A percentile compares a stretch with the other conserved stretches of the same genome.
These are phyloP conservation scores for Zygosaccharomyces kombuchaensis DNA, from an alignment of 805 yeast species.

Conservation along the genomic window DNA sequence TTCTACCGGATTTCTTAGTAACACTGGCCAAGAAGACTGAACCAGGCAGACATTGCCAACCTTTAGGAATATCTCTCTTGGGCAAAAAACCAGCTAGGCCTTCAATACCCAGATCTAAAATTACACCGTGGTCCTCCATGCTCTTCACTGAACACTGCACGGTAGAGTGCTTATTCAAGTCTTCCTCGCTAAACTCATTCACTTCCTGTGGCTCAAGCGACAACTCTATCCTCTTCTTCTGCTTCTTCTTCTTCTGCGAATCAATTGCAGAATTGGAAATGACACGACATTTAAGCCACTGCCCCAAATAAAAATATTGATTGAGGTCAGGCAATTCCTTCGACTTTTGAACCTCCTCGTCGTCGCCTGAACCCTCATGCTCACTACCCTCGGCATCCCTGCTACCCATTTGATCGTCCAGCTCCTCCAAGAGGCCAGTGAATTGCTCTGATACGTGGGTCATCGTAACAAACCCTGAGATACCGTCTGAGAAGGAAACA, in stretches of 20 bases:
- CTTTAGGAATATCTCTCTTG: constrained; percentile 53
- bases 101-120: constrained; percentile 62
- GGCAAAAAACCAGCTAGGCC: constrained; percentile 68
- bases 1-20: constrained; percentile 41
- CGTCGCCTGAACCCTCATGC: constrained; percentile 26
- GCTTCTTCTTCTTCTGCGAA: constrained; percentile 35
- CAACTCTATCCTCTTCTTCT: constrained; percentile 62
- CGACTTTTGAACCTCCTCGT: constrained; percentile 17
- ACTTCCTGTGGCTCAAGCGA: constrained; percentile 70
- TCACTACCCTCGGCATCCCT: constrained; percentile 36
- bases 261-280: constrained; percentile 47
- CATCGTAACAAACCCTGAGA: constrained; percentile 73
- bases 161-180: constrained; percentile 53
- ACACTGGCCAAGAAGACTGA: constrained; percentile 63
- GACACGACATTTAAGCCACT: constrained; percentile 83
- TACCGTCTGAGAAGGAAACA: constrained; percentile 72
- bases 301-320: constrained; percentile 61
- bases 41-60: constrained; percentile 49
- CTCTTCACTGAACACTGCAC: constrained; percentile 76
- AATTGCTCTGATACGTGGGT: constrained; percentile 66
- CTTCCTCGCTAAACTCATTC: constrained; percentile 64
- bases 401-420: constrained; percentile 46
- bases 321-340: constrained; percentile 54
- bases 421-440: constrained; percentile 51
- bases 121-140: constrained; percentile 88